Evolutionary conservation across 169 alveolate species (phyloP).

Genomic region (Toxoplasma gondii): DNA sequence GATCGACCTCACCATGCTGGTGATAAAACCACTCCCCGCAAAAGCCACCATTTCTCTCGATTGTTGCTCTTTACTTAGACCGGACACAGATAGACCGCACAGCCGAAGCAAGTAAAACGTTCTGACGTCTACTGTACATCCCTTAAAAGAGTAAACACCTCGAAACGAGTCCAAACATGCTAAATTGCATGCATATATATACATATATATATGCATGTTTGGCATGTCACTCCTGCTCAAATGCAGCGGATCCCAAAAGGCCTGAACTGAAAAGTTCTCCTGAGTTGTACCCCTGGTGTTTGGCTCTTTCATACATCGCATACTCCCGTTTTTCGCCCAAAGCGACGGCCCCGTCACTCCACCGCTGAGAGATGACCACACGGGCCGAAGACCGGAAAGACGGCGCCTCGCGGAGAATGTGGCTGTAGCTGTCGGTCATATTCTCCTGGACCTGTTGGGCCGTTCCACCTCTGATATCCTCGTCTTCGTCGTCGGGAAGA

Average conservation of each 20-base stretch:
- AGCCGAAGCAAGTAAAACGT: too few species aligned
- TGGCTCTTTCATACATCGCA: not conserved
- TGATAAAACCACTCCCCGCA: too few species aligned
- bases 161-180: too few species aligned
- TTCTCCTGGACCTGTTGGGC: not conserved
- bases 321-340: conserved; percentile 1
- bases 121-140: too few species aligned
- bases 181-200: not conserved
- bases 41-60: too few species aligned
- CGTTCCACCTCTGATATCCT: not conserved
- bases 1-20: too few species aligned
- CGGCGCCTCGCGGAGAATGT: not conserved
- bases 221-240: not conserved
- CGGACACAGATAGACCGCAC: too few species aligned
- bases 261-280: too few species aligned
- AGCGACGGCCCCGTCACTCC: conserved; percentile 3
- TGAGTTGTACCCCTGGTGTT: too few species aligned
- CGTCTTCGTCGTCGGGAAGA: conserved; percentile 50
- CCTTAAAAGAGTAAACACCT: too few species aligned
- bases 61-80: too few species aligned
- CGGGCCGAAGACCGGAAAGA: not conserved
- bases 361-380: not conserved
- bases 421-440: not conserved
- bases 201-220: not conserved
- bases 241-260: not conserved